Evolutionary conservation across 2,329 filamentous ascomycete genomes (phyloP).

Genomic region (Pyrenophora seminiperda): DNA sequence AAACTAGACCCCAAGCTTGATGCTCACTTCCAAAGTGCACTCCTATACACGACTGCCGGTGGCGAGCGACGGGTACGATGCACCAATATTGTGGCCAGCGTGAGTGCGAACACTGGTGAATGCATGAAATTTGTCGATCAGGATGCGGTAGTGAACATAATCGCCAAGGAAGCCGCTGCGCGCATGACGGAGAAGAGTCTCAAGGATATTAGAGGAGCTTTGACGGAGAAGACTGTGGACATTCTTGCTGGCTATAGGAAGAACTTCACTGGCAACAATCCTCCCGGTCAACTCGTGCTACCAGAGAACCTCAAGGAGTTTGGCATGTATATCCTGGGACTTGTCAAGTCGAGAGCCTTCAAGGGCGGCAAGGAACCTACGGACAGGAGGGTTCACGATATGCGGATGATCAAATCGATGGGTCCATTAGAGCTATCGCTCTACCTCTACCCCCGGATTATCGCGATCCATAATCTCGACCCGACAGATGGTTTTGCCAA

Average conservation of each 20-base stretch:
- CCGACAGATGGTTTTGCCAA: constrained; percentile 93
- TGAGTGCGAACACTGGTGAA: constrained; percentile 83
- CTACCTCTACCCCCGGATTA: constrained; percentile 94
- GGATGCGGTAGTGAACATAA: constrained; percentile 84
- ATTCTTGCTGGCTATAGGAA: constrained; percentile 91
- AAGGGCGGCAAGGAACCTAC: constrained; percentile 90
- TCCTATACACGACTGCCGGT: constrained; percentile 89
- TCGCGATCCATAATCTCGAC: constrained; percentile 86
- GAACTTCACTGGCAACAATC: constrained; percentile 84
- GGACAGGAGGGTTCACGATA: constrained; percentile 87
- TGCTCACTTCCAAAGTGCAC: constrained; percentile 93
- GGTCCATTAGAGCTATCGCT: constrained; percentile 82
- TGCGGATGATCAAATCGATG: constrained; percentile 88
- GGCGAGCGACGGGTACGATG: constrained; percentile 91
- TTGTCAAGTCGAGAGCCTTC: constrained; percentile 89
- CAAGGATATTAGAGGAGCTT: constrained; percentile 80
- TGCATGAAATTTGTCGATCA: constrained; percentile 93
- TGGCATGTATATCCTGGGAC: constrained; percentile 89
- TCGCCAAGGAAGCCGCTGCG: constrained; percentile 93
- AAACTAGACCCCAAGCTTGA: constrained; percentile 97
- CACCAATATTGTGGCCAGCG: constrained; percentile 89
- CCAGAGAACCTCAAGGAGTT: constrained; percentile 96
- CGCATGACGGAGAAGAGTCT: constrained; percentile 77
- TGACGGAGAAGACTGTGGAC: constrained; percentile 92
- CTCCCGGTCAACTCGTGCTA: constrained; percentile 89